A percentile compares a stretch with the other conserved stretches of the same genome.
Evolutionary conservation across 805 yeast species (phyloP).

Genomic region (Vanderwaltozyma yarrowii): DNA sequence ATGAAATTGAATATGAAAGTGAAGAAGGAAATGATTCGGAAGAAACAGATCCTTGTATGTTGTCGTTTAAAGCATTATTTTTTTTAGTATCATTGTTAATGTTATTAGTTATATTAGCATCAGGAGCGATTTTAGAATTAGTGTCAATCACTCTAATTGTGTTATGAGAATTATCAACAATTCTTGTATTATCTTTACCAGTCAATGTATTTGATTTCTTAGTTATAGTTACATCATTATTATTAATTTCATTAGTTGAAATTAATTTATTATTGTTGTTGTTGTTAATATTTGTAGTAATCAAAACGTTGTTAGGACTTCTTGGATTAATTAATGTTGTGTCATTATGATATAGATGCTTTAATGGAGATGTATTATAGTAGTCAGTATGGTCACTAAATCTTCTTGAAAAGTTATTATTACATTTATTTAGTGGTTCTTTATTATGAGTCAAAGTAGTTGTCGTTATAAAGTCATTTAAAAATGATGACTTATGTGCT

Average conservation of each 20-base stretch:
- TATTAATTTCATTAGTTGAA: not conserved
- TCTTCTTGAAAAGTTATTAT: constrained; percentile 13
- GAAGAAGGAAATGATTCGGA: constrained; percentile 2
- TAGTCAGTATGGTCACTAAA: constrained; percentile 28
- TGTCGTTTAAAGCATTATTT: not conserved
- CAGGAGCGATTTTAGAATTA: not conserved
- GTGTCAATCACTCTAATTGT: no score
- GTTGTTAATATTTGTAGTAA: not conserved
- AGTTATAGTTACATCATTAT: no score
- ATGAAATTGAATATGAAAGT: constrained; percentile 1
- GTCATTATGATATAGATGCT: constrained; percentile 24
- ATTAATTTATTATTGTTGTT: not conserved
- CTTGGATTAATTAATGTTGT: constrained; percentile 17
- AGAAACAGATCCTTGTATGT: constrained; percentile 1
- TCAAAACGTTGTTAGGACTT: constrained; percentile 13
- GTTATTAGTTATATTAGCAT: not conserved
- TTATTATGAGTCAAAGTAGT: constrained; percentile 3
- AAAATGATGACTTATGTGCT: not conserved
- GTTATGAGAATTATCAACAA: no score
- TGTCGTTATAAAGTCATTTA: constrained; percentile 3
- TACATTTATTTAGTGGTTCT: not conserved
- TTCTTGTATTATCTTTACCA: no score
- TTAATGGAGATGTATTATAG: constrained; percentile 27
- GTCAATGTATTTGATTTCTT: no score
- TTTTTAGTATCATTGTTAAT: not conserved